Evolutionary conservation across 441 rosid genomes (phyloP).

Genomic region (Melastoma candidum): DNA sequence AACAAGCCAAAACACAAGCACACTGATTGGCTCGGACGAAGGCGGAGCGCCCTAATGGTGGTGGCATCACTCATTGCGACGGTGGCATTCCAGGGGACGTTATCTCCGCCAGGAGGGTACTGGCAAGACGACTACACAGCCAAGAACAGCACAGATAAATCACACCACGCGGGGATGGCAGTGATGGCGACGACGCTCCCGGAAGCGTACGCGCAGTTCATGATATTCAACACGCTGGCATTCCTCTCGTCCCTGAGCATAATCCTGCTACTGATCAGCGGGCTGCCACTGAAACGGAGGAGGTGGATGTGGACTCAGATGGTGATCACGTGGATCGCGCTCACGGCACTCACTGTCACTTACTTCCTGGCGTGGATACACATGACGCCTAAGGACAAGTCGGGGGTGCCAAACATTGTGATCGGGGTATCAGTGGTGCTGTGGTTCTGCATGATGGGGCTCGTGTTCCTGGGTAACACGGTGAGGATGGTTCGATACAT

Average conservation of each 20-base stretch:
- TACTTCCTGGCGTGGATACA: conserved; percentile 15
- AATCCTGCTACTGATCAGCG: conserved; percentile 15
- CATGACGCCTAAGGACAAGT: conserved; percentile 14
- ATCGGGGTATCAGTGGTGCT: conserved; percentile 11
- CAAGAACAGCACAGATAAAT: conserved; percentile 2
- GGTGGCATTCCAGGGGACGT: conserved; percentile 11
- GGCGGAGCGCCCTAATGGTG: conserved; percentile 12
- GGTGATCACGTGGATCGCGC: conserved; percentile 14
- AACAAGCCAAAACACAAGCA: conserved; percentile 4
- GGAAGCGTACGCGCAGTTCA: conserved; percentile 11
- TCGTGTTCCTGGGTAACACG: conserved; percentile 5
- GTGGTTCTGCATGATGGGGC: conserved; percentile 16
- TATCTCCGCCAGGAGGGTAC: conserved; percentile 16
- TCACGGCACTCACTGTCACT: conserved; percentile 11
- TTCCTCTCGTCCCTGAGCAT: conserved; percentile 14
- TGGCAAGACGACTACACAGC: conserved; percentile 16
- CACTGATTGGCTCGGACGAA: conserved; percentile 13
- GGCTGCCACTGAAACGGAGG: conserved; percentile 14
- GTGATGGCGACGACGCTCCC: conserved; percentile 14
- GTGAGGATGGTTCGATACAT: conserved; percentile 9
- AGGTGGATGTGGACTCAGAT: conserved; percentile 20
- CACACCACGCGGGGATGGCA: conserved; percentile 11
- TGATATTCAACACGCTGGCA: conserved; percentile 18
- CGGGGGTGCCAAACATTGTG: conserved; percentile 5
- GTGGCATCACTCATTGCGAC: conserved; percentile 19